Evolutionary conservation across 2,329 filamentous ascomycete genomes (phyloP).

Genomic region (Calonectria fujianensis): DNA sequence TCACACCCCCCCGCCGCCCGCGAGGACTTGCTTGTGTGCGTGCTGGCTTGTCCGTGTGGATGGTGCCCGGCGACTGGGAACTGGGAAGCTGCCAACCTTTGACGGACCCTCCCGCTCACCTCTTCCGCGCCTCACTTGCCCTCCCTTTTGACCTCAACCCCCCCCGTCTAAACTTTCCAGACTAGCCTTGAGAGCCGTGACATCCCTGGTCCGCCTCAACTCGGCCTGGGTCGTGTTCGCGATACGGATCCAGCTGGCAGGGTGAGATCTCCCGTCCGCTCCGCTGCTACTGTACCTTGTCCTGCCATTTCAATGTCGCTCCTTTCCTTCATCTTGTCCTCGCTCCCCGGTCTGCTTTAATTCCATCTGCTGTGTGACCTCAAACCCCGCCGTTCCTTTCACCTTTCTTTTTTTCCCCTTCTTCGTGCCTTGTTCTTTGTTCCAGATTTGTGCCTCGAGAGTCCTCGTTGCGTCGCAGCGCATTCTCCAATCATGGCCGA

Average conservation of each 20-base stretch:
- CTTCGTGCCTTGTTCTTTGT: constrained; percentile 17
- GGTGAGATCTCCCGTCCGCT: constrained; percentile 46
- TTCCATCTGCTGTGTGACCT: constrained; percentile 10
- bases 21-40: too few relatives aligned
- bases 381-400: constrained; percentile 21
- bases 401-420: neutral
- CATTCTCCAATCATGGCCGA: constrained; percentile 53
- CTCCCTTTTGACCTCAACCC: constrained; percentile 38
- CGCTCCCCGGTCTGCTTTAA: constrained; percentile 22
- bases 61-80: constrained; percentile 40
- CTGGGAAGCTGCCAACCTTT: constrained; percentile 29
- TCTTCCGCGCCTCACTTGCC: constrained; percentile 35
- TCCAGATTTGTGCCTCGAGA: constrained; percentile 17
- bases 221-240: constrained; percentile 51
- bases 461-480: constrained; percentile 37
- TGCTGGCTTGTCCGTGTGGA: constrained; percentile 21
- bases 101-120: constrained; percentile 49
- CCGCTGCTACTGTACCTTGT: constrained; percentile 35
- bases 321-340: constrained; percentile 25
- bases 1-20: neutral
- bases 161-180: constrained; percentile 48
- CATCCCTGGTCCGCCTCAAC: constrained; percentile 50
- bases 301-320: constrained; percentile 33
- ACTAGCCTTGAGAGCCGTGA: constrained; percentile 53
- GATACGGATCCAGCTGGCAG: constrained; percentile 49